These are phyloP conservation scores for Starmerella sirachaensis DNA, from an alignment of 805 yeast species.

Conservation along the genomic window DNA sequence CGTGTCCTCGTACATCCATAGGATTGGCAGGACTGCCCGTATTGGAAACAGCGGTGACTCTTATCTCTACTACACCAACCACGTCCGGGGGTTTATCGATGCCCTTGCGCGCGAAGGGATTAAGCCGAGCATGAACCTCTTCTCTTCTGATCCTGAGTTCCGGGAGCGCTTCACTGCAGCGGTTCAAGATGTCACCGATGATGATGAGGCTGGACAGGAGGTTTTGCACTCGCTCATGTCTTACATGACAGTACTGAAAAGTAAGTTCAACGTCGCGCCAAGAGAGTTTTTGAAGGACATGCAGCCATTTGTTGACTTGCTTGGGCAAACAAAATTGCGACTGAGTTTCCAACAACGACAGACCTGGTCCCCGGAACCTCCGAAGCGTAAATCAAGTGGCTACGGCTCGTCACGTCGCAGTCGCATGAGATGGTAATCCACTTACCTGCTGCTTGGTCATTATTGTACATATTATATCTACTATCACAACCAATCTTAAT, in stretches of 20 bases:
- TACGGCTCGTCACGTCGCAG: constrained; percentile 21
- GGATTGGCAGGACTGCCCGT: constrained; percentile 94
- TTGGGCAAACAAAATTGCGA: constrained; percentile 20
- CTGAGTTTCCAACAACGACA: constrained; percentile 15
- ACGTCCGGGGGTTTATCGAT: constrained; percentile 46
- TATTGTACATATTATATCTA: background rate
- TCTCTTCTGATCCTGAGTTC: constrained; percentile 18
- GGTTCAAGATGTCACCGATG: constrained; percentile 14
- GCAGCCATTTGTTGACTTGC: constrained; percentile 22
- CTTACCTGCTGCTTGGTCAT: background rate
- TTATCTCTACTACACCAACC: constrained; percentile 41
- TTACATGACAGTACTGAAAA: constrained; percentile 22
- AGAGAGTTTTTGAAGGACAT: constrained; percentile 21
- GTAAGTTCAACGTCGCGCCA: constrained; percentile 17
- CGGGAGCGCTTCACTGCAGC: constrained; percentile 10
- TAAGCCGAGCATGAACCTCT: constrained; percentile 29
- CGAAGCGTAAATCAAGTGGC: constrained; percentile 3
- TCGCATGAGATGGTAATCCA: constrained; percentile 23
- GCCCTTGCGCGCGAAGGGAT: constrained; percentile 36
- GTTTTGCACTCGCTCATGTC: constrained; percentile 22
- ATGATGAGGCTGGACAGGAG: constrained; percentile 21
- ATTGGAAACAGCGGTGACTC: constrained; percentile 75
- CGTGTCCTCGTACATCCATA: constrained; percentile 72
- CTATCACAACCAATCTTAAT: background rate
- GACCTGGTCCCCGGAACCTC: constrained; percentile 15